Percentiles rank a stretch among this genome's conserved stretches.
phyloP scores from a whole-genome alignment of 2,329 filamentous ascomycete genomes.

The Sordariomycetes sp. region DNA sequence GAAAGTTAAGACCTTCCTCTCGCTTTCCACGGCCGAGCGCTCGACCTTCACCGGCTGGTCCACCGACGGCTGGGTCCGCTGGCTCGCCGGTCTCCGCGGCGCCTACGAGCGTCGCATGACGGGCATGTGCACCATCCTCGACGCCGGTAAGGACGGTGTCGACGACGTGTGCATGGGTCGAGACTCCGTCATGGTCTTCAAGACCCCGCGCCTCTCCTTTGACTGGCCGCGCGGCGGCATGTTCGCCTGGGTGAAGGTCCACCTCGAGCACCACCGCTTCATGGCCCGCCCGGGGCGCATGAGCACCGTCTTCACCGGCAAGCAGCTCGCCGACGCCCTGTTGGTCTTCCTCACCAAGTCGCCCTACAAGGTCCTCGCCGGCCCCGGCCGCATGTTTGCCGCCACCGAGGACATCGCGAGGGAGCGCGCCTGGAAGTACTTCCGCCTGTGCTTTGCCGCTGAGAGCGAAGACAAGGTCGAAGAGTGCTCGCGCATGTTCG shows the following conservation, averaged over 20 bases:
- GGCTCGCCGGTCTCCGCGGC: conserved; percentile 76
- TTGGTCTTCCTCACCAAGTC: conserved; percentile 61
- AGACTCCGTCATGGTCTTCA: conserved; percentile 68
- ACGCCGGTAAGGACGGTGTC: conserved; percentile 52
- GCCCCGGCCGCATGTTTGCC: conserved; percentile 65
- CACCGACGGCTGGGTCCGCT: conserved; percentile 78
- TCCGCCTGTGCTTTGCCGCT: conserved; percentile 76
- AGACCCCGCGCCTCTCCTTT: conserved; percentile 65
- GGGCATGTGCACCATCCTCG: conserved; percentile 63
- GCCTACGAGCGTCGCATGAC: conserved; percentile 80
- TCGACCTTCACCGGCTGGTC: conserved; percentile 55
- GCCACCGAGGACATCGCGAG: conserved; percentile 49
- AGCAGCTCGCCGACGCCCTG: conserved; percentile 51
- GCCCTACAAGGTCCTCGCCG: conserved; percentile 59
- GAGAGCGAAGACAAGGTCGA: conserved; percentile 62
- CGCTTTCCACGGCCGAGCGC: conserved; percentile 35
- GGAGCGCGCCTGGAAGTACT: conserved; percentile 57
- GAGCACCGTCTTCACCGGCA: conserved; percentile 30
- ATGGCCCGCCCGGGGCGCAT: conserved; percentile 23
- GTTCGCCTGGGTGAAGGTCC: conserved; percentile 76
- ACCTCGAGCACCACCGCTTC: conserved; percentile 65
- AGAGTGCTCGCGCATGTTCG: conserved; percentile 51
- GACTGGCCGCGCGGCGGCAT: conserved; percentile 77
- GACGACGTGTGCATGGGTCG: conserved; percentile 30
- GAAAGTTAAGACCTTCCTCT: conserved; percentile 27